Evolutionary conservation across 306 rosid genomes (phyloP).

Genomic region (Quercus berberidifolia): DNA sequence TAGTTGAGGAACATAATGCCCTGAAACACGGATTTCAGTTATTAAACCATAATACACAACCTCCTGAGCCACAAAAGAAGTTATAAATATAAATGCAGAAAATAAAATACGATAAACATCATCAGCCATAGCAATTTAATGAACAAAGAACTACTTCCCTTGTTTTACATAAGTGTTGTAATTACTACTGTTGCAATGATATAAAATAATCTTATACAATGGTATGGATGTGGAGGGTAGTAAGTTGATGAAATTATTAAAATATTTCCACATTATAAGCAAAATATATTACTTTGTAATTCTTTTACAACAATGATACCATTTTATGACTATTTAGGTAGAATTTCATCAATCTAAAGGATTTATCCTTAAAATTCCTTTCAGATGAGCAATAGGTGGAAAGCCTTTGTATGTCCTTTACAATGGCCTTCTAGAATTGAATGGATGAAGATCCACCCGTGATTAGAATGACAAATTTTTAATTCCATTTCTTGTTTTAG

Average conservation of each 20-base stretch:
- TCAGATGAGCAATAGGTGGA: not conserved
- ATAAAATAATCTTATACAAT: not conserved
- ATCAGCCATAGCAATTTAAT: not conserved
- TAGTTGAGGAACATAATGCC: constrained; percentile 96
- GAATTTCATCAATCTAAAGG: not conserved
- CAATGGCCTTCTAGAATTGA: not conserved
- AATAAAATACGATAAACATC: not conserved
- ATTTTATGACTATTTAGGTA: not conserved
- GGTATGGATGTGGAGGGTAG: too few species aligned
- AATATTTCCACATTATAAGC: not conserved
- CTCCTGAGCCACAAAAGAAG: not conserved
- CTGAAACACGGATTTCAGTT: constrained; percentile 37
- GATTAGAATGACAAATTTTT: not conserved
- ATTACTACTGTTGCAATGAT: not conserved
- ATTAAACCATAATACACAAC: constrained; percentile 6
- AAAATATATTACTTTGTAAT: not conserved
- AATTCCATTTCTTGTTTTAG: not conserved
- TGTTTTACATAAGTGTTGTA: not conserved
- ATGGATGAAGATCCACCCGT: not conserved
- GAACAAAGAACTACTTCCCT: not conserved
- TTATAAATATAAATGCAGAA: not conserved
- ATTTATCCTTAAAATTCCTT: not conserved
- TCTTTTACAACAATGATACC: not conserved
- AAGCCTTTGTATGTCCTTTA: not conserved
- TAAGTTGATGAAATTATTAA: not conserved